Evolutionary conservation across 2,329 filamentous ascomycete genomes (phyloP).

Genomic region (Calonectria montana): DNA sequence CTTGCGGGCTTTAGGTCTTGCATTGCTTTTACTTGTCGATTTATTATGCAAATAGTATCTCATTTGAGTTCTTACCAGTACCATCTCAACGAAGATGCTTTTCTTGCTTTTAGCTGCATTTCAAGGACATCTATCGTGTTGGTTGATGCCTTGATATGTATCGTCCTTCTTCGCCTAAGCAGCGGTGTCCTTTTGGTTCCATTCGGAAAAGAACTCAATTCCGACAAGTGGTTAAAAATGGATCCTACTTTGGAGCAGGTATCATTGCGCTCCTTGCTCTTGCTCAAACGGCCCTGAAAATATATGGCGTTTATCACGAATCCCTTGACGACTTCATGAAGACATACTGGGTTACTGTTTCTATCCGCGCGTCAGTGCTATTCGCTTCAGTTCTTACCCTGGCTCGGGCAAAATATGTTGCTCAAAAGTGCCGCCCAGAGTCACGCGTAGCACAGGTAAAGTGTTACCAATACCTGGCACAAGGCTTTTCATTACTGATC

Average conservation of each 20-base stretch:
- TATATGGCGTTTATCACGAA: no score
- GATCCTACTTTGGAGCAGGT: neutral
- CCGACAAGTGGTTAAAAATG: neutral
- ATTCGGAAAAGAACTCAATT: neutral
- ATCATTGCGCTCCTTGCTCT: neutral
- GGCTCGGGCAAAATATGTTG: neutral
- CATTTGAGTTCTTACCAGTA: neutral
- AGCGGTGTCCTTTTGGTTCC: neutral
- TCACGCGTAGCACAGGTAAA: neutral
- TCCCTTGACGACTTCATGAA: no score
- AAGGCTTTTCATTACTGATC: neutral
- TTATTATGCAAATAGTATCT: neutral
- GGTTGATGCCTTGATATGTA: neutral
- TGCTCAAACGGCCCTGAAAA: no score
- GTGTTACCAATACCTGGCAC: neutral
- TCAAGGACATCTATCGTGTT: neutral
- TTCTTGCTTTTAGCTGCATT: neutral
- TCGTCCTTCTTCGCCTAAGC: neutral
- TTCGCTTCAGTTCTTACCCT: neutral
- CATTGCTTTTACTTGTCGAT: neutral
- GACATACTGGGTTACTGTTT: no score
- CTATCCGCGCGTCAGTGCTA: no score
- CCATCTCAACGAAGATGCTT: no score
- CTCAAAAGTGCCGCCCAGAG: neutral
- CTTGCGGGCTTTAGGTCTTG: neutral